Percentiles rank a stretch among this genome's conserved stretches.
phyloP scores from a whole-genome alignment of 345 rosid genomes.

The Gynandropsis gynandra region DNA sequence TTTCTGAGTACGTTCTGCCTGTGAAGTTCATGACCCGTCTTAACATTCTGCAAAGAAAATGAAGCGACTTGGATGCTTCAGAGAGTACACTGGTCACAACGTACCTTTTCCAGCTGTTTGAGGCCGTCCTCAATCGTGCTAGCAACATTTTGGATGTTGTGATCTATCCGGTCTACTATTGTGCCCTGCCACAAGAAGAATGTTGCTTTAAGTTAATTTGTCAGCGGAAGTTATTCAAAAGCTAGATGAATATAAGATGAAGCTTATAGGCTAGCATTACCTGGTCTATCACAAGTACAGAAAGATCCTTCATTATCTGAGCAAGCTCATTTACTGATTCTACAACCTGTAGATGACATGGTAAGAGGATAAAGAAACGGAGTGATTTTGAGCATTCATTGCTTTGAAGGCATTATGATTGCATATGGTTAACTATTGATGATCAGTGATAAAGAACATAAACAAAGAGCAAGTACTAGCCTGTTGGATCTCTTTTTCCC shows the following conservation, averaged over 20 bases:
- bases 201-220: constrained; percentile 2
- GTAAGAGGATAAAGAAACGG: background rate
- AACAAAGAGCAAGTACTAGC: constrained; percentile 29
- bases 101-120: constrained; percentile 82
- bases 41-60: constrained; percentile 4
- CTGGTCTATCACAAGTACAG: constrained; percentile 97
- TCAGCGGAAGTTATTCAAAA: constrained; percentile 6
- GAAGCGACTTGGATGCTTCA: too few species aligned
- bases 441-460: constrained; percentile 3
- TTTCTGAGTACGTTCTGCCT: constrained; percentile 95
- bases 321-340: constrained; percentile 96
- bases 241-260: background rate
- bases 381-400: too few species aligned
- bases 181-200: constrained; percentile 59
- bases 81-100: background rate
- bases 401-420: too few species aligned
- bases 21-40: constrained; percentile 21
- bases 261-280: constrained; percentile 34
- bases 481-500: constrained; percentile 98
- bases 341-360: constrained; percentile 51
- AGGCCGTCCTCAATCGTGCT: constrained; percentile 88
- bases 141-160: constrained; percentile 86
- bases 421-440: background rate
- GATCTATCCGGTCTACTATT: constrained; percentile 90
- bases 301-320: constrained; percentile 97